These are phyloP conservation scores for Ganoderma lucidum DNA, from an alignment of 1,284 basidiomycete species.

Conservation along the genomic window DNA sequence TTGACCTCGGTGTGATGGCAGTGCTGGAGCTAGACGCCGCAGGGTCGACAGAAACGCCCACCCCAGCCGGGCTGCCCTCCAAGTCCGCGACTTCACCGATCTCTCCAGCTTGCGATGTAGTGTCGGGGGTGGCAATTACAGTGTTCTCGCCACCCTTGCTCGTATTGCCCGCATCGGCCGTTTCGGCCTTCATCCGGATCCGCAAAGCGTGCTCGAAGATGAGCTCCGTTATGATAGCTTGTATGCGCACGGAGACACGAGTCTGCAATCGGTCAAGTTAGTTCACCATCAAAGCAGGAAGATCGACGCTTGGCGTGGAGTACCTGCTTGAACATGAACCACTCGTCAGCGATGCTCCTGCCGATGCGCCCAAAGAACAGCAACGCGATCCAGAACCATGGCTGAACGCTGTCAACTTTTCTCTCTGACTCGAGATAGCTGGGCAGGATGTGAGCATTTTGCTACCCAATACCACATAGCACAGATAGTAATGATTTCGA, in stretches of 20 bases:
- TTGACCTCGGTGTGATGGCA: slow-evolving; percentile 1
- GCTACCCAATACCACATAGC: background rate
- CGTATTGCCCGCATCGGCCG: slow-evolving; percentile 9
- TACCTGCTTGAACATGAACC: slow-evolving; percentile 44
- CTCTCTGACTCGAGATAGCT: slow-evolving; percentile 56
- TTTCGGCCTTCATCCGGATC: slow-evolving; percentile 55
- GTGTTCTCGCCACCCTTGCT: slow-evolving; percentile 25
- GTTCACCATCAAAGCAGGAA: slow-evolving; percentile 35
- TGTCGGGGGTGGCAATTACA: slow-evolving; percentile 39
- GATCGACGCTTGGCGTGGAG: background rate
- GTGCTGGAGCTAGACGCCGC: slow-evolving; percentile 15
- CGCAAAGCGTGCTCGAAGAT: slow-evolving; percentile 65
- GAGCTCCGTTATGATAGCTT: slow-evolving; percentile 63
- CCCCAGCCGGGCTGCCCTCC: slow-evolving; percentile 15
- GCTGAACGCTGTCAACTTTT: slow-evolving; percentile 46
- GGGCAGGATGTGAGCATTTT: background rate
- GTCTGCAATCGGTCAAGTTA: slow-evolving; percentile 44
- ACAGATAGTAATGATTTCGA: background rate
- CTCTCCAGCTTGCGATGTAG: slow-evolving; percentile 31
- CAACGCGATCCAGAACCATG: slow-evolving; percentile 70
- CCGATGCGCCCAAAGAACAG: slow-evolving; percentile 66
- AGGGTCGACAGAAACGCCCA: slow-evolving; percentile 22
- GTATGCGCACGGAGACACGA: slow-evolving; percentile 48
- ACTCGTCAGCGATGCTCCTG: slow-evolving; percentile 51
- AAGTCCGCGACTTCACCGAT: background rate